Conservation (phyloP, 148 eudicot genomes). For the Cornus kousa region DNA sequence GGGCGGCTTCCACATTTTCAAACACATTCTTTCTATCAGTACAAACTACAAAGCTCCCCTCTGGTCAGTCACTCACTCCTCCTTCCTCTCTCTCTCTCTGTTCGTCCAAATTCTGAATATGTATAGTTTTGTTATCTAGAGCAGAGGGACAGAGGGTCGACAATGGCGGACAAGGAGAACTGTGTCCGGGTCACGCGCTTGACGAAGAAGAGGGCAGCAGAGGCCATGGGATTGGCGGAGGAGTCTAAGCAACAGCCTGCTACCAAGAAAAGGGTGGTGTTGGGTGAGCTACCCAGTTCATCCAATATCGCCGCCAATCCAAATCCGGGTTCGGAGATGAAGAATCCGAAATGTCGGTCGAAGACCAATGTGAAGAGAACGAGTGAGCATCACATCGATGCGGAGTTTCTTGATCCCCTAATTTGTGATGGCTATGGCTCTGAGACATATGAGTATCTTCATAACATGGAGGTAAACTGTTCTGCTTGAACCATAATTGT, state of each 20-base stretch:
- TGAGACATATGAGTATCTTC: slow-evolving; percentile 69
- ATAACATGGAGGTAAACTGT: slow-evolving; percentile 67
- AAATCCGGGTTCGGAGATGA: slow-evolving; percentile 10
- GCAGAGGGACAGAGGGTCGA: not conserved
- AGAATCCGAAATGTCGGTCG: slow-evolving; percentile 19
- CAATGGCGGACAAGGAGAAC: slow-evolving; percentile 75
- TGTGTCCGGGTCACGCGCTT: slow-evolving; percentile 55
- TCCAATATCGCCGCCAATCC: slow-evolving; percentile 20
- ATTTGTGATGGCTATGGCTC: slow-evolving; percentile 66
- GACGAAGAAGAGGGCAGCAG: slow-evolving; percentile 60
- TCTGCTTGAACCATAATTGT: not conserved
- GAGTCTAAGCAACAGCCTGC: slow-evolving; percentile 13
- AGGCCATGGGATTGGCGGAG: slow-evolving; percentile 13
- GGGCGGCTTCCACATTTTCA: no score
- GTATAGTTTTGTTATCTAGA: not conserved
- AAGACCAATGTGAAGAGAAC: slow-evolving; percentile 26
- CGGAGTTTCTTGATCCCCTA: slow-evolving; percentile 49
- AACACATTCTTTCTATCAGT: not conserved
- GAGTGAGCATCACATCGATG: slow-evolving; percentile 23
- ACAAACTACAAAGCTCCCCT: not conserved
- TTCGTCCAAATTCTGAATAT: not conserved
- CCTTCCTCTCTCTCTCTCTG: not conserved
- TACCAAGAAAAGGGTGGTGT: slow-evolving; percentile 57
- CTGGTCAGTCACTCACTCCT: not conserved
- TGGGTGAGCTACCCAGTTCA: slow-evolving; percentile 58